Evolutionary conservation across 1,139 yeast species (phyloP).

Genomic region (Candida sojae): DNA sequence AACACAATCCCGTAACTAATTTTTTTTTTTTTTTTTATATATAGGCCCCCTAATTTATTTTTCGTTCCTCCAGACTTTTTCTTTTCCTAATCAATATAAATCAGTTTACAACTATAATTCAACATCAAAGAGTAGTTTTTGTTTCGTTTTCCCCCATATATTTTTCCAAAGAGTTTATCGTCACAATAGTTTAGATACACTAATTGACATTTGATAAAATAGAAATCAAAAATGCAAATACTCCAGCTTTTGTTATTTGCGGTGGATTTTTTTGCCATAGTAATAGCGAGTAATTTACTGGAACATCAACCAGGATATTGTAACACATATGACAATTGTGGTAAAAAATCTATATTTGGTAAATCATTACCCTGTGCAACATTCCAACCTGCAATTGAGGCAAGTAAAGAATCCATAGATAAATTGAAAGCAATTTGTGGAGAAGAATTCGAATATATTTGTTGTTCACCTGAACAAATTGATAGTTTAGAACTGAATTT

Average conservation of each 20-base stretch:
- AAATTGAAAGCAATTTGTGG: slow-evolving; percentile 61
- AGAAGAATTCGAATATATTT: slow-evolving; percentile 51
- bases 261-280: slow-evolving; percentile 1
- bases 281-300: neutral
- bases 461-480: slow-evolving; percentile 44
- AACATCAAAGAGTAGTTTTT: too few relatives aligned
- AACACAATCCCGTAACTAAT: too few relatives aligned
- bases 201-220: too few relatives aligned
- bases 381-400: slow-evolving; percentile 46
- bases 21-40: too few relatives aligned
- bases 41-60: neutral
- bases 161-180: too few relatives aligned
- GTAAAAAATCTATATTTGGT: slow-evolving; percentile 81
- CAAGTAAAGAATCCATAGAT: slow-evolving; percentile 44
- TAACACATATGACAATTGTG: slow-evolving; percentile 69
- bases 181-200: too few relatives aligned
- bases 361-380: slow-evolving; percentile 76
- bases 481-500: slow-evolving; percentile 48
- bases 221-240: slow-evolving; percentile 7
- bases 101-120: too few relatives aligned
- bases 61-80: neutral
- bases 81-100: neutral
- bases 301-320: slow-evolving; percentile 39
- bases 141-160: too few relatives aligned
- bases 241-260: slow-evolving; percentile 3